phyloP scores from a whole-genome alignment of 257 asterid genomes.

The Buddleja alternifolia region DNA sequence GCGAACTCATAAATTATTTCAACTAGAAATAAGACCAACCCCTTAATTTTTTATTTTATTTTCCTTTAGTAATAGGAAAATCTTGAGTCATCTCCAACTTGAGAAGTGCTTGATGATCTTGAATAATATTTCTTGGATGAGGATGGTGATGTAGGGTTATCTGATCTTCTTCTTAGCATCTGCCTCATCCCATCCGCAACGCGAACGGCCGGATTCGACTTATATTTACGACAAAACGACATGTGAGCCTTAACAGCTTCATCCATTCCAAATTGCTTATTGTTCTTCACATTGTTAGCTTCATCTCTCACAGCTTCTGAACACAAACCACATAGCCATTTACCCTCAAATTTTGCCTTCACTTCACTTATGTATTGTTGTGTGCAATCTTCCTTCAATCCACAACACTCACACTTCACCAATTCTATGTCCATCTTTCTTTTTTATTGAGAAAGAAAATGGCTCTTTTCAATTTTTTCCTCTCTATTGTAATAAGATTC shows the following conservation, averaged over 20 bases:
- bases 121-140: constrained; percentile 49
- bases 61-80: constrained; percentile 42
- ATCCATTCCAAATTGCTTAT: constrained; percentile 43
- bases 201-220: constrained; percentile 70
- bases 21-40: constrained; percentile 2
- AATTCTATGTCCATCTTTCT: constrained; percentile 68
- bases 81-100: constrained; percentile 55
- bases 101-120: constrained; percentile 60
- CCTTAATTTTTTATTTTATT: background rate
- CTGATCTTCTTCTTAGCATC: constrained; percentile 74
- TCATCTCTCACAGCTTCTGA: constrained; percentile 92
- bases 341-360: constrained; percentile 69
- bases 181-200: constrained; percentile 95
- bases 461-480: background rate
- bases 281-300: constrained; percentile 37
- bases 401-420: constrained; percentile 92
- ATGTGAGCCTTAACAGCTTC: constrained; percentile 89
- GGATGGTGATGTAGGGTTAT: constrained; percentile 32
- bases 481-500: no score
- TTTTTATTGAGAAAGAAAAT: background rate
- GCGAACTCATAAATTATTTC: constrained; percentile 24
- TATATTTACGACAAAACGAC: constrained; percentile 76
- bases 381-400: constrained; percentile 89
- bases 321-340: constrained; percentile 91
- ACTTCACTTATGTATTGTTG: constrained; percentile 71